Evolutionary conservation across 495 filamentous ascomycete genomes (phyloP).

Genomic region (Tuber borchii): DNA sequence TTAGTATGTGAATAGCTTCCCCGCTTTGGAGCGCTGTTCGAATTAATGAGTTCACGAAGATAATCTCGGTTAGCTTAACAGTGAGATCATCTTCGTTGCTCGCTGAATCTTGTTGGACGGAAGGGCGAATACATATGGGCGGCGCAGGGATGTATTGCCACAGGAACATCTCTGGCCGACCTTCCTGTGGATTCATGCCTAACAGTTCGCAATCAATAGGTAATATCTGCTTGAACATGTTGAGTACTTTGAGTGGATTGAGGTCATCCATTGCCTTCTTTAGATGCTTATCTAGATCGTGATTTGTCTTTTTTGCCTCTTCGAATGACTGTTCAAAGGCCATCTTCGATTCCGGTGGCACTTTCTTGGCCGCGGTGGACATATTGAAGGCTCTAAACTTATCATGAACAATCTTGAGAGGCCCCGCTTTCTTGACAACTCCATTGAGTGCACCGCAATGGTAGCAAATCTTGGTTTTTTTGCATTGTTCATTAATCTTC

Average conservation of each 20-base stretch:
- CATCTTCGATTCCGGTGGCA: constrained; percentile 67
- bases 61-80: constrained; percentile 86
- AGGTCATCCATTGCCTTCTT: constrained; percentile 90
- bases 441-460: constrained; percentile 76
- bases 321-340: constrained; percentile 77
- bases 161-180: constrained; percentile 90
- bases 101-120: constrained; percentile 80
- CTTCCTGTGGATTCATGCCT: constrained; percentile 76
- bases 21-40: constrained; percentile 72
- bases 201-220: constrained; percentile 82
- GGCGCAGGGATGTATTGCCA: constrained; percentile 95
- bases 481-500: constrained; percentile 77
- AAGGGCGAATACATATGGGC: constrained; percentile 86
- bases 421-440: constrained; percentile 76
- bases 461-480: constrained; percentile 71
- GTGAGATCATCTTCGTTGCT: constrained; percentile 96
- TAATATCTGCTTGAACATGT: constrained; percentile 83
- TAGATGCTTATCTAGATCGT: constrained; percentile 82
- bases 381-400: constrained; percentile 79
- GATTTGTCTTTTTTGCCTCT: constrained; percentile 62
- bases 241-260: constrained; percentile 79
- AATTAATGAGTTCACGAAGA: constrained; percentile 77
- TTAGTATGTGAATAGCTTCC: constrained; percentile 74
- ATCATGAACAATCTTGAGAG: constrained; percentile 88
- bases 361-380: constrained; percentile 77